Evolutionary conservation across 345 rosid species (phyloP), one percentile per base, ranked within the genome.

Genomic region (Cardiospermum halicacabum): DNA sequence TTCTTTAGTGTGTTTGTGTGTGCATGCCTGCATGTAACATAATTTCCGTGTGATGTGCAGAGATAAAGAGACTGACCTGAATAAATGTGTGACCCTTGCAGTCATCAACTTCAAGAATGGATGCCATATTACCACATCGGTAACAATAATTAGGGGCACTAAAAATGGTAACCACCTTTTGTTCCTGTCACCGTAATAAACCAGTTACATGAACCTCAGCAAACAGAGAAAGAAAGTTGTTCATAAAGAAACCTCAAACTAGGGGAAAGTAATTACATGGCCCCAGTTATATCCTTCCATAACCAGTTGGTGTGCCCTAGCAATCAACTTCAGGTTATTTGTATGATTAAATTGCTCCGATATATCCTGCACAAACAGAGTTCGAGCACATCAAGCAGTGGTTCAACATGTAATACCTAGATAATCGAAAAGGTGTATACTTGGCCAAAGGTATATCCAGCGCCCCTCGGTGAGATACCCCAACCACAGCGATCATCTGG

Each of bases 251-350:
- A 55, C 31, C 18, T 21, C 36, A 26, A 43, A 58, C 51, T 7
- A 48, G 27, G 63, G 31, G 25, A 36, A 63, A 67, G 71, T 45
- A 69, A 53, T 80, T 82, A 93, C 98, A 78, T 93, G 97, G 67
- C 92, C 97, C 98, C 98, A 93, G 75, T 92, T 92, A 76, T 80
- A 89, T 53, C 98, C 96, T 72, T 92, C 98, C 96, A 89, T 89
- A 61, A 92, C 98, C 76, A 92, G 79, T 75, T 92, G 98, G 58
- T 89, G 98, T 64, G 98, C 98, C 66, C 98, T 75, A 54, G 96
- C 95, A 64, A 92, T 89, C 71, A 92, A 88, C 80, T 92, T 85
- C 74, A 92, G 76, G 80, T 75, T 88, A 76, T 92, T 92, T 69
- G 88, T 78, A 70, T 88, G 98, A 68, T 92, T 89, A 74, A 89